These are phyloP conservation scores for Apiotrichum sp. DNA, from an alignment of 1,284 basidiomycete genomes.

Conservation along the genomic window DNA sequence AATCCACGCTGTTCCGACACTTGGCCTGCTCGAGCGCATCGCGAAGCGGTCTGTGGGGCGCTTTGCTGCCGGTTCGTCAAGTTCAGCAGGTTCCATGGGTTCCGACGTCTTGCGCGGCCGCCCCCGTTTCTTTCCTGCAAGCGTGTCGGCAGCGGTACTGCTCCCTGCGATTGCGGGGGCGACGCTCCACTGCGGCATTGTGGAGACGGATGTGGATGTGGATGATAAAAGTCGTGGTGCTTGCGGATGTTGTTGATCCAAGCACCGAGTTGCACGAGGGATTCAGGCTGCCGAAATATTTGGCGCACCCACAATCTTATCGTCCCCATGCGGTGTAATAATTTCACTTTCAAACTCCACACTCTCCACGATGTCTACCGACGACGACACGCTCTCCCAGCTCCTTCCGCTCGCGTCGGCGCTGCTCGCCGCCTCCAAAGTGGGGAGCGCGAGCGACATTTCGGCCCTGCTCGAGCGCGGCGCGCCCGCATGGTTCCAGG, in stretches of 20 bases:
- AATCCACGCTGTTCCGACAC: too few relatives aligned
- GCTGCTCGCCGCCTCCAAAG: constrained; percentile 27
- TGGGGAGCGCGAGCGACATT: constrained; percentile 53
- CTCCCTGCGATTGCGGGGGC: not conserved
- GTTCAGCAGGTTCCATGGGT: too few relatives aligned
- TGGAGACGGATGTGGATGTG: not conserved
- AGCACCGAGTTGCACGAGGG: too few relatives aligned
- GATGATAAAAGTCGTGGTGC: not conserved
- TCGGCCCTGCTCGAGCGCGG: constrained; percentile 58
- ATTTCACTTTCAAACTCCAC: too few relatives aligned
- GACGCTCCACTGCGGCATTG: not conserved
- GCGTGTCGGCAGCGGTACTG: not conserved
- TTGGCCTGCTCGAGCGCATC: too few relatives aligned
- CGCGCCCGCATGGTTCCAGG: constrained; percentile 88
- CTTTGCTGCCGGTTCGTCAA: too few relatives aligned
- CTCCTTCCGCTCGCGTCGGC: constrained; percentile 19
- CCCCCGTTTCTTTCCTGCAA: not conserved
- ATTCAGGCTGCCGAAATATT: too few relatives aligned
- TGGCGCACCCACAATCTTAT: too few relatives aligned
- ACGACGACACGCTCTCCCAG: constrained; percentile 5
- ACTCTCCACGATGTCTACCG: not conserved
- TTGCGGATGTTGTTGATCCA: not conserved
- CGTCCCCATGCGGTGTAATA: too few relatives aligned
- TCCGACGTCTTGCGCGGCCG: too few relatives aligned
- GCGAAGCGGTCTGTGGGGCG: too few relatives aligned